Conservation (phyloP, 2,329 filamentous ascomycete species). For the Paracamarosporium sp. region DNA sequence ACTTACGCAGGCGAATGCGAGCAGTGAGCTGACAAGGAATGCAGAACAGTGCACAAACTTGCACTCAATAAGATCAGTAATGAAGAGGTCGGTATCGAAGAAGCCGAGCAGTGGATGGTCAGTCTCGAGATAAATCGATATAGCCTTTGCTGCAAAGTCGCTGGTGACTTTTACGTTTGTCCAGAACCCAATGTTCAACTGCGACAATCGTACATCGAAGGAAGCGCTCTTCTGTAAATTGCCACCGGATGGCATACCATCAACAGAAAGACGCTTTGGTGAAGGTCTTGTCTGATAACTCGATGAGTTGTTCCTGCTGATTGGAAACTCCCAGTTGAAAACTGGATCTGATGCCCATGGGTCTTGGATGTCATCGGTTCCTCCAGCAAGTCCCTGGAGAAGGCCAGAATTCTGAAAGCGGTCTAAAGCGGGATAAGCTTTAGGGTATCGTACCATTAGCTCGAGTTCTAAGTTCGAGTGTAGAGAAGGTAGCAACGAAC, state of each 20-base stretch:
- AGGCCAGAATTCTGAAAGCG: background rate
- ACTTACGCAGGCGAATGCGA: constrained; percentile 4
- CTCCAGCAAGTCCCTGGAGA: background rate
- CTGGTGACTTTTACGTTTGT: constrained; percentile 1
- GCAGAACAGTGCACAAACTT: constrained; percentile 4
- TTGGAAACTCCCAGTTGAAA: background rate
- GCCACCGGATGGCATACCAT: background rate
- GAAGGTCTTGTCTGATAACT: background rate
- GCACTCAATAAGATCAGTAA: background rate
- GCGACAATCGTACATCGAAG: background rate
- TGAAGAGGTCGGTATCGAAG: constrained; percentile 5
- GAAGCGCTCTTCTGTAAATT: background rate
- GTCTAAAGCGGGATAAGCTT: background rate
- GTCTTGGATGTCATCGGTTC: background rate
- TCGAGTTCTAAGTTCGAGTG: background rate
- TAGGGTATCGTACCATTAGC: background rate
- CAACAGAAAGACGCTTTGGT: background rate
- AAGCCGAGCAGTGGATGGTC: constrained; percentile 4
- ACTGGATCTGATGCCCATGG: background rate
- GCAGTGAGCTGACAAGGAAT: constrained; percentile 5
- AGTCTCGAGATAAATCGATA: constrained; percentile 5
- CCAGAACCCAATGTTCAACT: constrained; percentile 10
- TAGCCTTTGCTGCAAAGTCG: constrained; percentile 1
- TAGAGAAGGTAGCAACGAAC: background rate
- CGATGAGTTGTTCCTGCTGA: background rate